Base-by-base conservation (phyloP, 176 grass and related monocot genomes). In the Eleusine indica region DNA sequence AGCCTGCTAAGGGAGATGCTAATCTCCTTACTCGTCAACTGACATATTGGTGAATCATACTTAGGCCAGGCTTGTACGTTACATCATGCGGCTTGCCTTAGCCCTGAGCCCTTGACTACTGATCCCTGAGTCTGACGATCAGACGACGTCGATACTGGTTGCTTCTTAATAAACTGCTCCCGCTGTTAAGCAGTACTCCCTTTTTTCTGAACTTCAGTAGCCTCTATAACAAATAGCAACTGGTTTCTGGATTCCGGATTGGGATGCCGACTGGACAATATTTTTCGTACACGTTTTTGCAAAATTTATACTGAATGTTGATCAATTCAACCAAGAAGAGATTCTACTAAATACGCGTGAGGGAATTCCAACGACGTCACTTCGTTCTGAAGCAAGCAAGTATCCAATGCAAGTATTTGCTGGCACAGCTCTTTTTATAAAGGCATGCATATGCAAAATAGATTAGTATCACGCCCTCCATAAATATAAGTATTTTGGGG, bases 1-100 rank as follows among this genome's bases (percentile, higher is more conserved):
- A 64, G 32, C 42, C 0, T 2, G 21, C 19, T 70, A 2, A 17
- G 7, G 39, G 40, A 70, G 12, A 66, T 78, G 29, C 3, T 22
- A 73, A 83, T 88, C 80, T 11, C 57, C 38, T 72, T 38, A 73
- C 80, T 28, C 57, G 74, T 65, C 48, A 17, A 80, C 51, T 40
- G n/a, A 63, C 72, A 21, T 74, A 17, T 52, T 53, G 81, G 21
- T 29, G 71, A 9, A 9, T 63, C 28, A 63, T 63, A 3, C 56
- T 15, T 52, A 48, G 46, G 32, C 17, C n/a, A 58, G 56, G 56
- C 56, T 58, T 58, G n/a, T n/a, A n/a, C 18, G 19, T 58, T 58
- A 58, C 56, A 22, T 60, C 21, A 60, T 22, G 21, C 21, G 6
- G 9, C 11, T 8, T 47, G 44, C 44, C 44, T 47, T 47, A 47